Evolutionary conservation across 2,329 filamentous ascomycete species (phyloP), one percentile per base, ranked within the genome.

Genomic region (Shiraia bambusicola): DNA sequence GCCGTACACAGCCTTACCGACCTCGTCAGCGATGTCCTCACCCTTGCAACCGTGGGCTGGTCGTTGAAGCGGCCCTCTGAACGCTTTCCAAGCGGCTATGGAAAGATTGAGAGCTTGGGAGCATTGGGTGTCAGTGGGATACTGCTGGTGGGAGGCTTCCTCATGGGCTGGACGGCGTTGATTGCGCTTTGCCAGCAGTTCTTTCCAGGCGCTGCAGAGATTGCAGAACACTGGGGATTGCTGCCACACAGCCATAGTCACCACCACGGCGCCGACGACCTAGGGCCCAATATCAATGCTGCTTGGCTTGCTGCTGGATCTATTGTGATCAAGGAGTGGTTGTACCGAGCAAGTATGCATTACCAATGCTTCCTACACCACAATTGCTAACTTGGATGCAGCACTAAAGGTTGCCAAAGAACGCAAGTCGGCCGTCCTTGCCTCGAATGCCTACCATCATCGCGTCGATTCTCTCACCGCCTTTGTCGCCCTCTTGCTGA

Each of bases 31-130:
- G 93, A 98, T 69, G 79, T 98, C 57, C 83, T 96, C 68, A 98
- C 93, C 1, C 79, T 98, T 14, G 88, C 88, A 12, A 98, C 93
- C 8, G 91, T 98, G 33, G 92, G 91, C 14, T 95, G 88, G 83
- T 95, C 91, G 45, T 73, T 97, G 46, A 89, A 87, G 59, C 85
- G 88, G 5, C 90, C 93, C 0, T 88, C 87, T 9, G 79, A 86
- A 40, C 80, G 80, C 28, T 98, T 95, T 65, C 93, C 93, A 2
- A 82, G 84, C 59, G 93, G 93, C 2, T 98, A 95, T 65, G 93
- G 93, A 65, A 98, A 98, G 74, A 81, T 98, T n/a, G 93, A 98
- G 75, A 95, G 90, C 60, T 73, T 98, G 63, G 93, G 93, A 14
- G 93, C 90, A 15, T 74, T 98, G 45, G 93, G 92, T 12, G 93